phyloP scores from a whole-genome alignment of 345 rosid species.

The Hibiscus syriacus region DNA sequence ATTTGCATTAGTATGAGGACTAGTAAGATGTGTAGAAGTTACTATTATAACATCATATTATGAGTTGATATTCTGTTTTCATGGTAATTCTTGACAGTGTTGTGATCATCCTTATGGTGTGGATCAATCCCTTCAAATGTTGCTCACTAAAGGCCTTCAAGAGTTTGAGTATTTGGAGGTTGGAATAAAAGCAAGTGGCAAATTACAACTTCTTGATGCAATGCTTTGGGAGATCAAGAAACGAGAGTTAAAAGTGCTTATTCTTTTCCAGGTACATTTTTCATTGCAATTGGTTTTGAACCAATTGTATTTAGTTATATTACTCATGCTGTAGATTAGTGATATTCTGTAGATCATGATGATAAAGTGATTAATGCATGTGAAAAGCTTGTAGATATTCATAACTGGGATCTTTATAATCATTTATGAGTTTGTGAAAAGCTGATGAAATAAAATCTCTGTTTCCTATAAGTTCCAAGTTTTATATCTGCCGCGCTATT shows the following conservation, averaged over 20 bases:
- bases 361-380: no score
- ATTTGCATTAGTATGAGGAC: background rate
- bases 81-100: conserved; percentile 48
- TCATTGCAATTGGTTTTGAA: background rate
- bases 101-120: conserved; percentile 82
- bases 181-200: conserved; percentile 88
- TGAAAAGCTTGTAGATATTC: no score
- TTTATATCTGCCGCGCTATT: no score
- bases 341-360: no score
- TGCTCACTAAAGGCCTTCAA: conserved; percentile 30
- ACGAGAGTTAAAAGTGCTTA: conserved; percentile 49
- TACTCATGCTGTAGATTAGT: no score
- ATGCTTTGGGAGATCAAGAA: conserved; percentile 57
- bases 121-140: conserved; percentile 38
- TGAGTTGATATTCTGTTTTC: background rate
- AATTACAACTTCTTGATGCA: conserved; percentile 65
- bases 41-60: background rate
- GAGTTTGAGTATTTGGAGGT: conserved; percentile 41
- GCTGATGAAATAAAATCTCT: no score
- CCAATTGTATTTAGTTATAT: background rate
- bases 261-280: conserved; percentile 76
- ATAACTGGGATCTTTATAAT: no score
- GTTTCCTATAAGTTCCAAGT: no score
- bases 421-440: no score
- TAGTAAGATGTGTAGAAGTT: background rate